Evolutionary conservation across 495 filamentous ascomycete genomes (phyloP), one percentile per base, ranked within the genome.

Genomic region (Coniosporium apollinis): DNA sequence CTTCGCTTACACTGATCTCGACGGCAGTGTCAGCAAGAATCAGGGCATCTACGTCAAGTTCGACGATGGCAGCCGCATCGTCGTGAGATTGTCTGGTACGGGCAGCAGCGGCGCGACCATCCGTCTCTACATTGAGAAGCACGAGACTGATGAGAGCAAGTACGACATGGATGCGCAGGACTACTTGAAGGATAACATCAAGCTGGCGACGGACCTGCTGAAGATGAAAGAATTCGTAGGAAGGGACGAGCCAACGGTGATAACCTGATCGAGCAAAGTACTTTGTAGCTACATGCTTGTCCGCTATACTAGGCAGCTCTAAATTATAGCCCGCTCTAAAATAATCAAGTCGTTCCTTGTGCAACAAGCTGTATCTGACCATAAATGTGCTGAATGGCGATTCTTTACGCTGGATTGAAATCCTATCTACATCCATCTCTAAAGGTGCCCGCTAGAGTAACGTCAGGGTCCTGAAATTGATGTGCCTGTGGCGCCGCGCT

Each of bases 11-110:
- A 94, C 80, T 2, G 89, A 97, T 57, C 73, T 96, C 15, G 89
- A 97, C 48, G 87, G 87, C 36, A 92, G 82, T 39, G 83, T 96
- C 17, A 74, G 82, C 54, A 80, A 86, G 51, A 93, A 94, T 67
- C 89, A 97, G 62, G 89, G 89, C 34, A 73, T 96, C 41, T 97
- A 80, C 49, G 79, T 82, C 58, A 82, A 83, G 60, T 96, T 96
- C 61, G 82, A 85, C 33, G 84, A 92, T 37, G 89, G 89, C 40
- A 87, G 80, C 61, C 75, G 89, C 36, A 86, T 96, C 33, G 81
- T 97, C 21, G 84, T 94, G 33, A 76, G 89, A 41, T 59, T 97
- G 47, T 94, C 86, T 1, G 89, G 89, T 17, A 97, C 89, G 17
- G 89, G 89, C 32, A 86, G 79, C 47, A 87, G 81, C 29, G 89